Base-by-base conservation (phyloP, 1,284 basidiomycete species). In the Irpex rosettiformis region DNA sequence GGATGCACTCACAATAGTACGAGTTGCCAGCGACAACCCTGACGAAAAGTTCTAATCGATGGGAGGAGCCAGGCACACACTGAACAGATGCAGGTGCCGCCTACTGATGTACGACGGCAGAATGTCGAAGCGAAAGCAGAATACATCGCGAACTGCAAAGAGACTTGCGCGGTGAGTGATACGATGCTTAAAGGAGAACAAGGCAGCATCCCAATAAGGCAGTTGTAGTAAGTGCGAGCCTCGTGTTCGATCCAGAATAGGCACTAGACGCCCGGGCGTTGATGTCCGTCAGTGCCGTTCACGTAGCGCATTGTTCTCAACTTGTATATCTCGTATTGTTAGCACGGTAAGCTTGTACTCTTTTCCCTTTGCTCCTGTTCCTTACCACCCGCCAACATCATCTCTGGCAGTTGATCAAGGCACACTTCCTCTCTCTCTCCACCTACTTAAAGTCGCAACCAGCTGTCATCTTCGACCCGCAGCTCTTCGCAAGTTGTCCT, bases 141-240 rank as follows among this genome's bases (percentile, higher is more conserved):
- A 24, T 13, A 51, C 48, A 51, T 51, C 48, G 27, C 48, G 48
- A 7, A 27, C 27, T 51, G 13, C 22, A 51, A 13, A 11, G 2
- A 28, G 48, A 24, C 11, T 11, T n/a, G 24, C 11, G 48, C 25
- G 10, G 10, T 27, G 48, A 16, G 27, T 25, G 48, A n/a, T 24
- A 18, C 43, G 24, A 16, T 51, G 27, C 48, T n/a, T 5, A 27
- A 51, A 51, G 21, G 58, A 61, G 71, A 61, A 72, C 70, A 72
- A 72, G 59, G 68, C 29, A 51, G 7, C 37, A 52, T 30, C 70
- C 68, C 52, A 24, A 66, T 60, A 61, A 58, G 66, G 69, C 59
- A 70, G 63, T 64, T 58, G 62, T 68, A 62, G 64, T 67, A 64
- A 61, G 65, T 65, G 62, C 55, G 48, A 40, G 58, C 56, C 63